phyloP scores from a whole-genome alignment of 2,329 filamentous ascomycete genomes.

The Neofusicoccum umdonicola region DNA sequence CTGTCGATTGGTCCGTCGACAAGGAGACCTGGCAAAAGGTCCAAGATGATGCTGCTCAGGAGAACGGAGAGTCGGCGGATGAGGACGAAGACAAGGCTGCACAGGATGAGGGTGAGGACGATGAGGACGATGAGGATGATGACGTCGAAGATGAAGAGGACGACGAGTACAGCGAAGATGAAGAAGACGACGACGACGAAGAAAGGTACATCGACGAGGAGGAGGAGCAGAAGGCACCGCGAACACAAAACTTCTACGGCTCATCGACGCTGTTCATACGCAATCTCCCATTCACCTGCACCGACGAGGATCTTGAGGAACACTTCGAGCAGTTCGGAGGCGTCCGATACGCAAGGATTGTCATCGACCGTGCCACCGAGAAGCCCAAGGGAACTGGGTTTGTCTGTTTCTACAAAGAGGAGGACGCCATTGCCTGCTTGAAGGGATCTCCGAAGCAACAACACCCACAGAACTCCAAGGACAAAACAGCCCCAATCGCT shows the following conservation, averaged over 20 bases:
- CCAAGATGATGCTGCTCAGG: constrained; percentile 45
- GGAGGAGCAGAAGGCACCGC: constrained; percentile 30
- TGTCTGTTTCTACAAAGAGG: constrained; percentile 80
- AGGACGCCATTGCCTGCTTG: constrained; percentile 75
- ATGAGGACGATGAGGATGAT: constrained; percentile 42
- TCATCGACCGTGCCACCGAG: constrained; percentile 81
- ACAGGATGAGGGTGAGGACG: constrained; percentile 29
- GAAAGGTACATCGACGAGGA: constrained; percentile 38
- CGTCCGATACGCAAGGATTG: constrained; percentile 87
- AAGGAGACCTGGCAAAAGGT: constrained; percentile 76
- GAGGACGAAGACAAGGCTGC: constrained; percentile 43
- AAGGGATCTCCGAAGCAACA: constrained; percentile 63
- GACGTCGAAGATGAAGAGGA: constrained; percentile 41
- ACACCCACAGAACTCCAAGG: constrained; percentile 33
- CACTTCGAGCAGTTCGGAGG: constrained; percentile 87
- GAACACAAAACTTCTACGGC: constrained; percentile 41
- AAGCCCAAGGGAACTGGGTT: constrained; percentile 90
- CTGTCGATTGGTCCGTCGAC: constrained; percentile 96
- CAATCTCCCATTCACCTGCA: constrained; percentile 86
- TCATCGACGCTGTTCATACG: constrained; percentile 84
- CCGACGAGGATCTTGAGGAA: constrained; percentile 75
- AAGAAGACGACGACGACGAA: constrained; percentile 40
- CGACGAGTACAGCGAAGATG: constrained; percentile 45
- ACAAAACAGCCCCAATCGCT: constrained; percentile 46
- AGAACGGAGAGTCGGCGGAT: constrained; percentile 36